Percentiles rank a stretch among this genome's conserved stretches.
Evolutionary conservation across 176 grass and related monocot genomes (phyloP).

Genomic region (Oryza punctata): DNA sequence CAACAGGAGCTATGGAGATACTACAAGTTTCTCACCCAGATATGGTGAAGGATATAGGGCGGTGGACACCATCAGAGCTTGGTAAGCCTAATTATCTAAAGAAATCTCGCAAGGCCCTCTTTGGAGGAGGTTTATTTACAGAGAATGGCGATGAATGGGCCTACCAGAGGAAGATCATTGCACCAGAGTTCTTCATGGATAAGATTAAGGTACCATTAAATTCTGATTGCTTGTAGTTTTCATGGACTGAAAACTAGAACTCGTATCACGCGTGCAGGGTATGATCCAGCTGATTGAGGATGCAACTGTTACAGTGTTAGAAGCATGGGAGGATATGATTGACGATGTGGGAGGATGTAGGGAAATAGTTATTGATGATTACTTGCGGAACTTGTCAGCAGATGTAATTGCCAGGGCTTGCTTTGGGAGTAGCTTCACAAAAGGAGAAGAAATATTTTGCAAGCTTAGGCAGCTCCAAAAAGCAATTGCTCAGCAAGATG

Average conservation of each 20-base stretch:
- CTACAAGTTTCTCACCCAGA: conserved; percentile 62
- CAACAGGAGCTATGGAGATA: conserved; percentile 54
- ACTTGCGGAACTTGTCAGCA: conserved; percentile 62
- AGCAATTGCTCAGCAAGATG: conserved; percentile 46
- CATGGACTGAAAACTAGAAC: conserved; percentile 30
- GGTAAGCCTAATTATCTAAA: conserved; percentile 65
- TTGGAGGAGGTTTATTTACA: conserved; percentile 63
- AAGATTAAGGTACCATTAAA: conserved; percentile 62
- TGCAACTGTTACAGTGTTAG: conserved; percentile 46
- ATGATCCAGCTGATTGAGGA: conserved; percentile 61
- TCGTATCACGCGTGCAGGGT: conserved; percentile 20
- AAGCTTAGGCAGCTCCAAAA: conserved; percentile 59
- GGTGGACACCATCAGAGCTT: conserved; percentile 56
- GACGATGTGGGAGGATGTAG: conserved; percentile 27
- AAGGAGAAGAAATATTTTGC: conserved; percentile 71
- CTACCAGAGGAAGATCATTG: conserved; percentile 69
- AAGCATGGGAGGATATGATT: conserved; percentile 59
- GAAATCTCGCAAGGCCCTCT: conserved; percentile 57
- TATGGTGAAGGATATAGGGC: conserved; percentile 60
- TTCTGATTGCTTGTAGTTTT: not conserved
- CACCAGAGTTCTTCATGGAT: conserved; percentile 76
- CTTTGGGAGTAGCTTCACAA: conserved; percentile 75
- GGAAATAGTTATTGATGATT: conserved; percentile 69
- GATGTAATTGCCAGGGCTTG: conserved; percentile 69
- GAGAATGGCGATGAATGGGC: conserved; percentile 58